A percentile compares a stretch with the other conserved stretches of the same genome.
phyloP scores from a whole-genome alignment of 1,284 basidiomycete species.

The Phellopilus nigrolimitatus region DNA sequence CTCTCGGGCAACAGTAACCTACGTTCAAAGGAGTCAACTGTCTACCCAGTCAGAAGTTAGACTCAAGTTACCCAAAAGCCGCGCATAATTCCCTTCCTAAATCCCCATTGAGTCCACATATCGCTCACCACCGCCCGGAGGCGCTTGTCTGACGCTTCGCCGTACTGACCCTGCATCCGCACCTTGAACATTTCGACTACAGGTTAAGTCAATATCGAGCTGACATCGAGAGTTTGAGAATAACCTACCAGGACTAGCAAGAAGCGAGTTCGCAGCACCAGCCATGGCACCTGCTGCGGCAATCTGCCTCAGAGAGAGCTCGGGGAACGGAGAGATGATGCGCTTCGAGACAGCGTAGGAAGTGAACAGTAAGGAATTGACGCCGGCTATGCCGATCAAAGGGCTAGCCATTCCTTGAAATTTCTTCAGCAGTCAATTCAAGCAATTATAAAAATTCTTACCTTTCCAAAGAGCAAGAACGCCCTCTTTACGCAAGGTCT shows the following conservation, averaged over 20 bases:
- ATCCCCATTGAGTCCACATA: conserved; percentile 84
- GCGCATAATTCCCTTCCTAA: conserved; percentile 86
- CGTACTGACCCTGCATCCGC: conserved; percentile 96
- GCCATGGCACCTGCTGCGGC: conserved; percentile 88
- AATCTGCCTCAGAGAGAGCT: conserved; percentile 74
- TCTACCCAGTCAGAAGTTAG: background rate
- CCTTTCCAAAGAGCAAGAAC: conserved; percentile 92
- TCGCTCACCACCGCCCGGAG: conserved; percentile 68
- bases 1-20: conserved; percentile 91
- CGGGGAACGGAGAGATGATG: conserved; percentile 82
- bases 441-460: conserved; percentile 31
- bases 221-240: background rate
- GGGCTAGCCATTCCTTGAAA: conserved; percentile 82
- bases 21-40: conserved; percentile 6
- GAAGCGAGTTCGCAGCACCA: conserved; percentile 82
- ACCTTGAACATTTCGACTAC: conserved; percentile 89
- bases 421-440: background rate
- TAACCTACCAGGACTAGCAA: conserved; percentile 77
- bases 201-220: background rate
- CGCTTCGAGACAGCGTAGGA: conserved; percentile 82
- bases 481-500: conserved; percentile 84
- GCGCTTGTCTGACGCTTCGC: conserved; percentile 69
- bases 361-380: conserved; percentile 93
- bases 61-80: conserved; percentile 80
- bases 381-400: conserved; percentile 89